Conservation (phyloP, 2,329 filamentous ascomycete genomes). For the Aphanoascus verrucosus region DNA sequence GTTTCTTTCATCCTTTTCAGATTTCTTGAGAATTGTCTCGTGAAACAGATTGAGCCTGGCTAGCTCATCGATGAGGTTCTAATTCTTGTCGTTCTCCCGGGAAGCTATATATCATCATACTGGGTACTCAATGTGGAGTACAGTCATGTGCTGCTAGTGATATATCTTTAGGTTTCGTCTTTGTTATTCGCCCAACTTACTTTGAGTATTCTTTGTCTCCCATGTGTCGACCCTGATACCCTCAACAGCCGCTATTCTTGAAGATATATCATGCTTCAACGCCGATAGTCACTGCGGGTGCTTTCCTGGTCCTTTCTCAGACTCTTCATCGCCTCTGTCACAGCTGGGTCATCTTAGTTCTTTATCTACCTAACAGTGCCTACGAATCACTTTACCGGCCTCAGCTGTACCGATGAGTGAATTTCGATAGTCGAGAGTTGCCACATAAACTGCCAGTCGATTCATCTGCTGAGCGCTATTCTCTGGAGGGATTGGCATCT, state of each 20-base stretch:
- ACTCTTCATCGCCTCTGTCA: conserved; percentile 5
- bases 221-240: conserved; percentile 8
- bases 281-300: conserved; percentile 4
- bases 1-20: conserved; percentile 10
- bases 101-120: conserved; percentile 8
- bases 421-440: neutral
- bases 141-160: conserved; percentile 6
- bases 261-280: conserved; percentile 11
- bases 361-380: neutral
- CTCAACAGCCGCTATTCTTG: conserved; percentile 10
- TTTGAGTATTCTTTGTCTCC: conserved; percentile 11
- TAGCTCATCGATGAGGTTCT: conserved; percentile 9
- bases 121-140: conserved; percentile 1
- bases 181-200: conserved; percentile 9
- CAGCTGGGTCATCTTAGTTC: neutral
- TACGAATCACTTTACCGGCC: neutral
- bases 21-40: conserved; percentile 6
- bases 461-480: neutral
- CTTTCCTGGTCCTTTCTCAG: neutral
- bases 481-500: neutral
- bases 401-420: neutral
- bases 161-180: conserved; percentile 11
- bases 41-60: conserved; percentile 6
- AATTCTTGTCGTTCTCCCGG: neutral
- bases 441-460: too few relatives aligned